Percentiles rank a stretch among this genome's conserved stretches.
Evolutionary conservation across 805 yeast species (phyloP).

Genomic region (Tetrapisispora namnaoensis): DNA sequence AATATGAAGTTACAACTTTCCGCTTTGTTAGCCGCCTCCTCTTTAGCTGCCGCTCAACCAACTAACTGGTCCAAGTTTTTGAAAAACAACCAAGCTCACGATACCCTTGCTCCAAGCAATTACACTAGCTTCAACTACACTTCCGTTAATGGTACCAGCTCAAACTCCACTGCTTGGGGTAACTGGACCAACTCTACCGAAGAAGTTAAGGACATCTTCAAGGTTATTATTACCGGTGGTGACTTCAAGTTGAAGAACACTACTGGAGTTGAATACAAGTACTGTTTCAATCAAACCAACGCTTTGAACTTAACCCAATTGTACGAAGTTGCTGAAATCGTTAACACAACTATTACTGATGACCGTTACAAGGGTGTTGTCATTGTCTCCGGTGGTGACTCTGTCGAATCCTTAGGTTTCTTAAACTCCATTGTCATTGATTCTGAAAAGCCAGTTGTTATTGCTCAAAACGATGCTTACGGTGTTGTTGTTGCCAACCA

Average conservation of each 20-base stretch:
- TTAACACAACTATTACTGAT: conserved; percentile 9
- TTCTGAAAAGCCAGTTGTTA: conserved; percentile 18
- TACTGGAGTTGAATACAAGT: conserved; percentile 9
- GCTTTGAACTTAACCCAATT: conserved; percentile 19
- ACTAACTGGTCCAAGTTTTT: conserved; percentile 2
- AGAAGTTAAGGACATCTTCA: conserved; percentile 7
- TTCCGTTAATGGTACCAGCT: background rate
- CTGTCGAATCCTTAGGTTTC: conserved; percentile 23
- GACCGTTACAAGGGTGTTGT: conserved; percentile 14
- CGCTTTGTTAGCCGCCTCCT: conserved; percentile 10
- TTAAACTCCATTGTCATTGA: conserved; percentile 17
- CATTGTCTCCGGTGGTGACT: conserved; percentile 12
- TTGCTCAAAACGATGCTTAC: conserved; percentile 13
- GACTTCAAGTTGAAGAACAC: conserved; percentile 6
- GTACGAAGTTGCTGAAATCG: conserved; percentile 12
- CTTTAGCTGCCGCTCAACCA: conserved; percentile 14
- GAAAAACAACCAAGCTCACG: conserved; percentile 1
- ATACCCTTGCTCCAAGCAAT: background rate
- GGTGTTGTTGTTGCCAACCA: conserved; percentile 18
- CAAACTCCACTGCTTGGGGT: background rate
- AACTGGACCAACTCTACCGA: conserved; percentile 5
- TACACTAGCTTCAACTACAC: no score
- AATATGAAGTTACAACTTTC: conserved; percentile 3
- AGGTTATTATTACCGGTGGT: conserved; percentile 20
- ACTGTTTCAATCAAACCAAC: conserved; percentile 12